A percentile compares a stretch with the other conserved stretches of the same genome.
Evolutionary conservation across 257 asterid genomes (phyloP).

Genomic region (Primulina huaijiensis): DNA sequence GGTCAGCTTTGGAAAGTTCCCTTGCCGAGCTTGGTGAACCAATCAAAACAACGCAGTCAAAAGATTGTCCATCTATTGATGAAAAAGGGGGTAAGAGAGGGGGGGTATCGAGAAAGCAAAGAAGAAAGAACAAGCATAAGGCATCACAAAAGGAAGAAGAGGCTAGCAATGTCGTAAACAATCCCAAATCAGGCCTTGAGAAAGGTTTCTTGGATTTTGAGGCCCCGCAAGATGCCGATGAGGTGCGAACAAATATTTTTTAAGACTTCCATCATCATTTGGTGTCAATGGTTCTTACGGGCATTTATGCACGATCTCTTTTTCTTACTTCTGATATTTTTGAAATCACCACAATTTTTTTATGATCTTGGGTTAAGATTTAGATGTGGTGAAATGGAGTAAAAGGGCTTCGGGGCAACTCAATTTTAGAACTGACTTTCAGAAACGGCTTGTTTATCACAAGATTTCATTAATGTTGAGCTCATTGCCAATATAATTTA

Average conservation of each 20-base stretch:
- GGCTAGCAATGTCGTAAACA: slow-evolving; percentile 33
- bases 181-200: slow-evolving; percentile 32
- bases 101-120: slow-evolving; percentile 51
- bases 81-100: slow-evolving; percentile 54
- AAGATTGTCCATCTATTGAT: slow-evolving; percentile 47
- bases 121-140: slow-evolving; percentile 66
- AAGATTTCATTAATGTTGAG: background rate
- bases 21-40: slow-evolving; percentile 86
- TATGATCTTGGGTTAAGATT: background rate
- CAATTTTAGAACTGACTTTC: background rate
- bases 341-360: background rate
- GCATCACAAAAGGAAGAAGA: slow-evolving; percentile 42
- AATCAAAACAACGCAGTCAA: slow-evolving; percentile 40
- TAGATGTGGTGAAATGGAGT: slow-evolving; percentile 4
- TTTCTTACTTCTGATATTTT: background rate
- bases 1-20: slow-evolving; percentile 56
- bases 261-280: background rate
- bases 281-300: background rate
- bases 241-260: slow-evolving; percentile 36
- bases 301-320: background rate
- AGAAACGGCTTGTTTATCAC: background rate
- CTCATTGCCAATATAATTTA: background rate
- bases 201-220: slow-evolving; percentile 43
- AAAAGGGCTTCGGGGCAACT: background rate
- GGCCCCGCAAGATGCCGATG: slow-evolving; percentile 34